Evolutionary conservation across 495 filamentous ascomycete genomes (phyloP).

Genomic region (Tetracladium marchalianum): DNA sequence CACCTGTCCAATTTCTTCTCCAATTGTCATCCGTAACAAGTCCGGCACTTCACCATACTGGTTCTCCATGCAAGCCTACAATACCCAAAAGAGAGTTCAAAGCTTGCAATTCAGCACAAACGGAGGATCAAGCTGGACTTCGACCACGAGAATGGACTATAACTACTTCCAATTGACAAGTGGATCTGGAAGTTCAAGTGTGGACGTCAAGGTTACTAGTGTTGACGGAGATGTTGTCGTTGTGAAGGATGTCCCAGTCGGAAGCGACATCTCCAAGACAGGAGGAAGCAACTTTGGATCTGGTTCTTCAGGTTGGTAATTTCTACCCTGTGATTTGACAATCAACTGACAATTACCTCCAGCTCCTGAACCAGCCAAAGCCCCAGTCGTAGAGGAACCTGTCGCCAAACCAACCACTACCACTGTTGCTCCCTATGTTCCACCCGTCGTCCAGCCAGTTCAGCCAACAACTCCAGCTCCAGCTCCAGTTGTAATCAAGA

Average conservation of each 20-base stretch:
- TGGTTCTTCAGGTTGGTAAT: not conserved
- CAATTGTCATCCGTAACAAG: conserved; percentile 47
- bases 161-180: conserved; percentile 50
- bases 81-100: conserved; percentile 41
- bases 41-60: conserved; percentile 36
- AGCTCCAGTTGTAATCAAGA: no score
- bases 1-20: conserved; percentile 39
- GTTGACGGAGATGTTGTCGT: conserved; percentile 28
- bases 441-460: no score
- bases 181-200: conserved; percentile 41
- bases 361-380: no score
- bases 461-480: no score
- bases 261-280: conserved; percentile 9
- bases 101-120: conserved; percentile 48
- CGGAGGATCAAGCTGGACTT: conserved; percentile 40
- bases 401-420: no score
- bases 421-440: no score
- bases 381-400: no score
- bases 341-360: no score
- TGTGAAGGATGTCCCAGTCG: conserved; percentile 16
- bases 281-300: conserved; percentile 19
- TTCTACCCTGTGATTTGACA: no score
- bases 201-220: conserved; percentile 44
- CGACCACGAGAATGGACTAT: conserved; percentile 38
- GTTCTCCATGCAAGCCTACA: conserved; percentile 51